Percentiles rank a stretch among this genome's conserved stretches.
Conservation (phyloP, 805 yeast genomes). For the Yarrowia divulgata region DNA sequence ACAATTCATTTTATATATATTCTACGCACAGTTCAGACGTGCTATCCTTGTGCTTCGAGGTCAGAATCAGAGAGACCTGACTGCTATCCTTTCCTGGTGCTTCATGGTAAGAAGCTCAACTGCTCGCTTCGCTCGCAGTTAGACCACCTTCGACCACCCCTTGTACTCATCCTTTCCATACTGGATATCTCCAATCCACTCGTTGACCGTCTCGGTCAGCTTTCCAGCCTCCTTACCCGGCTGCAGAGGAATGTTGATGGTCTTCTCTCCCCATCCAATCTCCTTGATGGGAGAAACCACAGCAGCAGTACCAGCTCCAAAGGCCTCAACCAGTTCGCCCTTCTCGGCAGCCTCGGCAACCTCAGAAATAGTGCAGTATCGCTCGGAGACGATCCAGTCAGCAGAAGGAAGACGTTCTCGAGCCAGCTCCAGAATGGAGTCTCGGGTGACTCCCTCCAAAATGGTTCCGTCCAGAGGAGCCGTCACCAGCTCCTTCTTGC, state of each 20-base stretch:
- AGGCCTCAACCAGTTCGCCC: slow-evolving; percentile 91
- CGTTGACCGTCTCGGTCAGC: slow-evolving; percentile 75
- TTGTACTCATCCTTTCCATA: slow-evolving; percentile 79
- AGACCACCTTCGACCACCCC: slow-evolving; percentile 46
- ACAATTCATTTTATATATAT: too few relatives aligned
- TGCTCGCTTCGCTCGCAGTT: neutral
- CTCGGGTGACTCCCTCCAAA: slow-evolving; percentile 95
- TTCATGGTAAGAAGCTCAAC: neutral
- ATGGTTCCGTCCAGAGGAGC: slow-evolving; percentile 98
- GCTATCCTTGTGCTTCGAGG: too few relatives aligned
- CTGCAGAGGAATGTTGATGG: slow-evolving; percentile 78
- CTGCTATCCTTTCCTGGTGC: too few relatives aligned
- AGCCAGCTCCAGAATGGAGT: slow-evolving; percentile 78
- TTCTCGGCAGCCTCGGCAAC: slow-evolving; percentile 75
- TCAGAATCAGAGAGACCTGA: too few relatives aligned
- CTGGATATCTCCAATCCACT: slow-evolving; percentile 89
- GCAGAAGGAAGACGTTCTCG: slow-evolving; percentile 73
- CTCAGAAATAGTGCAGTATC: slow-evolving; percentile 82
- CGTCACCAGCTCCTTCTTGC: slow-evolving; percentile 90
- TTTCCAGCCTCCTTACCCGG: slow-evolving; percentile 71
- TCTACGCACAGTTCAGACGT: too few relatives aligned
- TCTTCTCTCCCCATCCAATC: slow-evolving; percentile 79
- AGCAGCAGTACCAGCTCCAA: slow-evolving; percentile 98
- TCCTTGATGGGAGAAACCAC: slow-evolving; percentile 91
- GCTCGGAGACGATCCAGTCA: slow-evolving; percentile 86